Evolutionary conservation across 2,329 filamentous ascomycete species (phyloP).

Genomic region (Seiridium cupressi): DNA sequence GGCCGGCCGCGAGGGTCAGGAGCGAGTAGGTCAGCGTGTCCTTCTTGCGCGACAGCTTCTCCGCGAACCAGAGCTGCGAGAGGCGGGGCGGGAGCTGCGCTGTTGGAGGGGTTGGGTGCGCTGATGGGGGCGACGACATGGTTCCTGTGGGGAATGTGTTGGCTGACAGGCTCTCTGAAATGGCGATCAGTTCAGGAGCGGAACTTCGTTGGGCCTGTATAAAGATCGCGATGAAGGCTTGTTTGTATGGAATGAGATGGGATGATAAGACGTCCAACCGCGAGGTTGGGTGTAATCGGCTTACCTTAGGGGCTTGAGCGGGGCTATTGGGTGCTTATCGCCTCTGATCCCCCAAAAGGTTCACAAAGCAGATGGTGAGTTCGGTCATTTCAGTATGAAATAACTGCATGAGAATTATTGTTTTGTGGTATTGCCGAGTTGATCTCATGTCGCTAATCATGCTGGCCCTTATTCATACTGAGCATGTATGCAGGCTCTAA

Average conservation of each 20-base stretch:
- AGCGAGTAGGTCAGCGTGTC: constrained; percentile 4
- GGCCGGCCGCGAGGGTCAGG: background rate
- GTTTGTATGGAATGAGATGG: background rate
- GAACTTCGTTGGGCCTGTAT: no score
- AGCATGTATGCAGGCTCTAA: no score
- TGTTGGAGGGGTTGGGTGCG: background rate
- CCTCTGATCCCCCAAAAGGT: no score
- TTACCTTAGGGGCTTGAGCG: background rate
- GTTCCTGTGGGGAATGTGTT: no score
- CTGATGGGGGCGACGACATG: background rate
- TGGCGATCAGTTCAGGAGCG: no score
- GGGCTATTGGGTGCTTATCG: background rate
- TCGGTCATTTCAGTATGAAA: no score
- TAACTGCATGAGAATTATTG: no score
- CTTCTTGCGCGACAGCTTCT: constrained; percentile 6
- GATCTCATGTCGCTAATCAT: no score
- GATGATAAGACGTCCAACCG: background rate
- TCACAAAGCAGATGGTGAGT: no score
- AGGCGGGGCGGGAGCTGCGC: constrained; percentile 4
- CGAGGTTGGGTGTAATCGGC: background rate
- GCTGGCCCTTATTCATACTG: no score
- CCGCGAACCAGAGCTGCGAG: constrained; percentile 7
- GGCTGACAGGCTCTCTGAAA: no score
- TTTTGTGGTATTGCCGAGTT: no score
- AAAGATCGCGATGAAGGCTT: background rate